Conservation (phyloP, 352 stramenopile genomes). For the Phytophthora colocasiae region DNA sequence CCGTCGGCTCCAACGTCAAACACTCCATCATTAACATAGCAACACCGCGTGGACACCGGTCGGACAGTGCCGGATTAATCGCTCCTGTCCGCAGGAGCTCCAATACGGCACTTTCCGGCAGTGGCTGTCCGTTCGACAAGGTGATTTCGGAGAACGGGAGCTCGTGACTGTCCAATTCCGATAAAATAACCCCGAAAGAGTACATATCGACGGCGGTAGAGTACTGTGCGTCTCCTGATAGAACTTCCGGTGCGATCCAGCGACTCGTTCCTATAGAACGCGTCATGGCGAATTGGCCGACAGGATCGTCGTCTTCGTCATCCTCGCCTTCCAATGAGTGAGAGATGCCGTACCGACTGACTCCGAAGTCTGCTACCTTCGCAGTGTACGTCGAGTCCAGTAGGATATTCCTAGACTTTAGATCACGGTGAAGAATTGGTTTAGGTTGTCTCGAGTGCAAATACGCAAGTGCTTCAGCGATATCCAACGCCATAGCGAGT, state of each 20-base stretch:
- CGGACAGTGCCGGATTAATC: slow-evolving; percentile 56
- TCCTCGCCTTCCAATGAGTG: slow-evolving; percentile 30
- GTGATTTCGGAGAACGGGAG: slow-evolving; percentile 71
- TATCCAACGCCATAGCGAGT: slow-evolving; percentile 64
- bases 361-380: slow-evolving; percentile 78
- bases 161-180: slow-evolving; percentile 75
- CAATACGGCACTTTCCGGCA: slow-evolving; percentile 58
- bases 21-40: slow-evolving; percentile 60
- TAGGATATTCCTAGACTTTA: slow-evolving; percentile 78
- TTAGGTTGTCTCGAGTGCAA: slow-evolving; percentile 60
- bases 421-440: slow-evolving; percentile 70
- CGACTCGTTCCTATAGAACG: slow-evolving; percentile 45
- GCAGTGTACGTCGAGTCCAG: slow-evolving; percentile 60
- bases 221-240: slow-evolving; percentile 52
- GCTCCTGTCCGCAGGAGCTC: slow-evolving; percentile 62
- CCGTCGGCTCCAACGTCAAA: slow-evolving; percentile 52
- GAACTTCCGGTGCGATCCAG: slow-evolving; percentile 72
- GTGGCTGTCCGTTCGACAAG: slow-evolving; percentile 55
- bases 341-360: slow-evolving; percentile 53
- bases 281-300: slow-evolving; percentile 31
- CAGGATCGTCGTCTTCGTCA: slow-evolving; percentile 27
- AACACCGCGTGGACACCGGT: slow-evolving; percentile 55
- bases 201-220: slow-evolving; percentile 70
- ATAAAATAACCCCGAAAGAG: slow-evolving; percentile 75
- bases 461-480: slow-evolving; percentile 70